Evolutionary conservation across 1,139 yeast species (phyloP).

Genomic region (Kodamaea suecica): DNA sequence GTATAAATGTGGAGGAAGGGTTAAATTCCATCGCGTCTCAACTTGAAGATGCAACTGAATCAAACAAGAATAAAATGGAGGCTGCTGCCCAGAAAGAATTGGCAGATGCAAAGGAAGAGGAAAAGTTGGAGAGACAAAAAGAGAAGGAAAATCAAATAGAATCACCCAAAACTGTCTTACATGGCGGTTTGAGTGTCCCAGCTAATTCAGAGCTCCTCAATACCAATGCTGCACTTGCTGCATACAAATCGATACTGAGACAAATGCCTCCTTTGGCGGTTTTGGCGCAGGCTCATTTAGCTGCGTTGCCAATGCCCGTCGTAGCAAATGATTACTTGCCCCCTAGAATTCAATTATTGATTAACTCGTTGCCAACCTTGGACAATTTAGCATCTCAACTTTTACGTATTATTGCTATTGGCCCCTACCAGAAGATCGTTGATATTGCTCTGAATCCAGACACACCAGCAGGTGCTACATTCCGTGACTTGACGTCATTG

Average conservation of each 20-base stretch:
- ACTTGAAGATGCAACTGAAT: conserved; percentile 23
- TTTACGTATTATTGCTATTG: conserved; percentile 61
- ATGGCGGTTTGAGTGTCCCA: conserved; percentile 31
- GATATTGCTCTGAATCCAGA: conserved; percentile 72
- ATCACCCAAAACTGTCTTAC: conserved; percentile 13
- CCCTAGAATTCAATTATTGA: conserved; percentile 56
- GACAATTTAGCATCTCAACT: conserved; percentile 77
- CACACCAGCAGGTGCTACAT: conserved; percentile 70
- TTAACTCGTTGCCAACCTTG: conserved; percentile 66
- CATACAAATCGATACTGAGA: conserved; percentile 41
- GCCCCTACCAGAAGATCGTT: conserved; percentile 71
- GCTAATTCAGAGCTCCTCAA: conserved; percentile 42
- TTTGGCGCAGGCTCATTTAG: conserved; percentile 50
- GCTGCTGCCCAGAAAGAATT: conserved; percentile 5
- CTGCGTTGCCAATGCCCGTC: conserved; percentile 56
- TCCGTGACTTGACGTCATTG: conserved; percentile 64
- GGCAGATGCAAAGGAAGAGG: conserved; percentile 16
- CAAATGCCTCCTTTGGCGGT: conserved; percentile 39
- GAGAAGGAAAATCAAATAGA: conserved; percentile 2
- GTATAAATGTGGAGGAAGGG: not conserved
- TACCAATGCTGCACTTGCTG: conserved; percentile 42
- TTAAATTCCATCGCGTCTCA: conserved; percentile 16
- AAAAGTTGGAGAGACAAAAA: conserved; percentile 5
- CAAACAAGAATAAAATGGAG: conserved; percentile 11
- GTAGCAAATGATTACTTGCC: conserved; percentile 57